Percentiles rank a stretch among this genome's conserved stretches.
Evolutionary conservation across 2,329 filamentous ascomycete genomes (phyloP).

Genomic region (Setomelanomma holmii): DNA sequence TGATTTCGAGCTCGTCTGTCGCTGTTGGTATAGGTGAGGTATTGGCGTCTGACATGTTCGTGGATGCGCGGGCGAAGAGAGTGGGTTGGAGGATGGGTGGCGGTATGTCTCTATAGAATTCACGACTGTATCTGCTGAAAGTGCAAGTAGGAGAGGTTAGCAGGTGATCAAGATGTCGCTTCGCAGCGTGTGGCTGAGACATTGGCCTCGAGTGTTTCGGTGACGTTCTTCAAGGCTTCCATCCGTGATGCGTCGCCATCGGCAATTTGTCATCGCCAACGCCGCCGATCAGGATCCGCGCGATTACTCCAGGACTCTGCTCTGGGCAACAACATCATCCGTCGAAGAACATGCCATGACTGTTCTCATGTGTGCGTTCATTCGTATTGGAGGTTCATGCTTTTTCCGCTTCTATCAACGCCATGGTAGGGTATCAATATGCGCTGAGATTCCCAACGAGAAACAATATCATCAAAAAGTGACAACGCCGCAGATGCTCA

Average conservation of each 20-base stretch:
- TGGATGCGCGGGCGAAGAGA: not conserved
- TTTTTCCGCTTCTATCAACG: not conserved
- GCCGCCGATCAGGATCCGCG: not conserved
- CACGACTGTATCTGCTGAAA: constrained; percentile 4
- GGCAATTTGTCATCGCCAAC: constrained; percentile 44
- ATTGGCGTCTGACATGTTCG: constrained; percentile 22
- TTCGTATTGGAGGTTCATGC: too few species aligned
- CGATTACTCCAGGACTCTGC: not conserved
- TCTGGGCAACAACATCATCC: not conserved
- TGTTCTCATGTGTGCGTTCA: too few species aligned
- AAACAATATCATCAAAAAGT: not conserved
- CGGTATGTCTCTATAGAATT: not conserved
- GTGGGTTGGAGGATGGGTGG: not conserved
- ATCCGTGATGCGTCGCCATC: constrained; percentile 34
- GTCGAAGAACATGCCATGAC: too few species aligned
- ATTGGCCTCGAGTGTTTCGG: constrained; percentile 27
- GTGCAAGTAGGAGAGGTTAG: constrained; percentile 32
- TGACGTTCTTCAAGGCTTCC: constrained; percentile 47
- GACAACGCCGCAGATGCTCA: not conserved
- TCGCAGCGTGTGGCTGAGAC: constrained; percentile 28
- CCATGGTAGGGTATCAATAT: constrained; percentile 28
- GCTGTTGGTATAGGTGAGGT: constrained; percentile 11
- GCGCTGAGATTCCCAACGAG: constrained; percentile 1
- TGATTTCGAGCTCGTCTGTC: constrained; percentile 47
- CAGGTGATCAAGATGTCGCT: constrained; percentile 38